phyloP scores from a whole-genome alignment of 345 rosid species.

The Citrus maxima region DNA sequence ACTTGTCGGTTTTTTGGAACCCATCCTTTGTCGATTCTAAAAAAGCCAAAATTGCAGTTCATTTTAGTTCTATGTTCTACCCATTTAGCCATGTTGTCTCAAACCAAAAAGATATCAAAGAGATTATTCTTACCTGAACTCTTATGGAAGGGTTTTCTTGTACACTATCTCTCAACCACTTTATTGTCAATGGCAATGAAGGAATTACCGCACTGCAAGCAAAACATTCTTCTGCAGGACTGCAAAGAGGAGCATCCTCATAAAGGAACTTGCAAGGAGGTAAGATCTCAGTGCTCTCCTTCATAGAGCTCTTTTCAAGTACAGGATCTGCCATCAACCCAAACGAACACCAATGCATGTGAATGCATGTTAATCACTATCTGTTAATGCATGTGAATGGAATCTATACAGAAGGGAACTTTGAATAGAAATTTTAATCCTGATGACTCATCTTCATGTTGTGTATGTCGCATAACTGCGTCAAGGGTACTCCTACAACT shows the following conservation, averaged over 20 bases:
- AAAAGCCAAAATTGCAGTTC: neutral
- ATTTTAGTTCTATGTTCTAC: neutral
- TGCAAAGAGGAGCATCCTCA: constrained; percentile 46
- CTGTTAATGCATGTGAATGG: neutral
- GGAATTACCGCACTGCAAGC: constrained; percentile 50
- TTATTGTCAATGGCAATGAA: constrained; percentile 50
- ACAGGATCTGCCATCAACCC: constrained; percentile 35
- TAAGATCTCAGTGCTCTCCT: constrained; percentile 26
- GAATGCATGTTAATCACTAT: neutral
- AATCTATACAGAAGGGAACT: neutral
- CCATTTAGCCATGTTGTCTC: neutral
- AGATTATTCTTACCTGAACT: constrained; percentile 35
- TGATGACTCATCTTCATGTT: neutral
- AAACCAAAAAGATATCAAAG: neutral
- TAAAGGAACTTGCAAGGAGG: constrained; percentile 56
- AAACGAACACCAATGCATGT: constrained; percentile 5
- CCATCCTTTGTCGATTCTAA: neutral
- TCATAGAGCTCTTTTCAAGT: constrained; percentile 33
- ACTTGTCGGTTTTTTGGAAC: neutral
- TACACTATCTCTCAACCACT: constrained; percentile 55
- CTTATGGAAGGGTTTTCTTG: constrained; percentile 44
- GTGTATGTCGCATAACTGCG: neutral
- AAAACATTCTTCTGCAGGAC: constrained; percentile 29
- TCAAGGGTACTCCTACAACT: neutral
- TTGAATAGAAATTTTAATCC: neutral